phyloP scores from a whole-genome alignment of 1,284 basidiomycete genomes.

The Ustilago trichophora region DNA sequence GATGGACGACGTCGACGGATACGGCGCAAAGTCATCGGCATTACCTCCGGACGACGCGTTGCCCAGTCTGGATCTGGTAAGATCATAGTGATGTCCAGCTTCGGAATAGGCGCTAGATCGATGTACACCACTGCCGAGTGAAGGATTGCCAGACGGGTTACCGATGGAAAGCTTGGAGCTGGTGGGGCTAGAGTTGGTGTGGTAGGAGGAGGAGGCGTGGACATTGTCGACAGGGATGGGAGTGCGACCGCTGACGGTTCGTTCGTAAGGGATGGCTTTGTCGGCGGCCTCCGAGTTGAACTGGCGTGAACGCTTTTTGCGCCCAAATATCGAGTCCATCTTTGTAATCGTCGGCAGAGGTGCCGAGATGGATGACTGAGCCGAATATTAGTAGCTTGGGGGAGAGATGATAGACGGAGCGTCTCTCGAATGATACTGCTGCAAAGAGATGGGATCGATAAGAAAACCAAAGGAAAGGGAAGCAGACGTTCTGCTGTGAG shows the following conservation, averaged over 20 bases:
- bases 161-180: conserved; percentile 39
- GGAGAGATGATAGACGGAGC: too few relatives aligned
- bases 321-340: conserved; percentile 53
- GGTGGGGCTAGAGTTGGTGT: conserved; percentile 12
- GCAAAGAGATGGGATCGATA: conserved; percentile 1
- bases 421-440: too few relatives aligned
- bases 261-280: conserved; percentile 51
- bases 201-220: conserved; percentile 16
- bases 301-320: conserved; percentile 53
- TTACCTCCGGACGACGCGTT: conserved; percentile 5
- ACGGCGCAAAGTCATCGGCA: conserved; percentile 18
- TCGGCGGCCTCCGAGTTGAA: conserved; percentile 49
- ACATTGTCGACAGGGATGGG: conserved; percentile 34
- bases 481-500: conserved; percentile 3
- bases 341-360: neutral
- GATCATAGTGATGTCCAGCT: conserved; percentile 4
- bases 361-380: too few relatives aligned
- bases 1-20: conserved; percentile 27
- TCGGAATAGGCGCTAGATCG: conserved; percentile 38
- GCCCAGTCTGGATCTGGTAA: conserved; percentile 10
- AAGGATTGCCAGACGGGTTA: conserved; percentile 40
- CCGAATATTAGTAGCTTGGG: neutral
- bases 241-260: conserved; percentile 37
- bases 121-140: conserved; percentile 31
- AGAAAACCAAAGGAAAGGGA: too few relatives aligned